Base-by-base conservation (phyloP, 202 grass and related monocot species). In the Panicum hallii region DNA sequence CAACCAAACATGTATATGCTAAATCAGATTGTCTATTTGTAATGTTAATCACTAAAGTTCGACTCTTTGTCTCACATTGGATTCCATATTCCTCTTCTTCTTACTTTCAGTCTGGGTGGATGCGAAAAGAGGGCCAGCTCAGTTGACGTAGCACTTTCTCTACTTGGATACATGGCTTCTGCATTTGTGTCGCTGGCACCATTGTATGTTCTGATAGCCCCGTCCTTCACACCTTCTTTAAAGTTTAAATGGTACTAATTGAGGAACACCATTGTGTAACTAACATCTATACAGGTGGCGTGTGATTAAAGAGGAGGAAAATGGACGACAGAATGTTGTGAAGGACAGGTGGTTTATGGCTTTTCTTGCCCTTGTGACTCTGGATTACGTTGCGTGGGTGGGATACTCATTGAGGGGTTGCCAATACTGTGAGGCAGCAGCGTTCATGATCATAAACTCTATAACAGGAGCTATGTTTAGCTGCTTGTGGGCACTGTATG, bases 281-380 rank as follows among this genome's bases (percentile, higher is more conserved):
- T 56, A n/a, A 56, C 7, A 56, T 3, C 6, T 56, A n/a, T 2
- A 56, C 54, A 56, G 6, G 54, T 3, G n/a, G 19, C 54, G 54
- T n/a, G 19, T n/a, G n/a, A 7, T 0, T 0, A 56, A n/a, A 7
- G 2, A n/a, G 7, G 2, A n/a, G 26, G 26, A 26, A 9, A 0
- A n/a, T 56, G 19, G 19, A 56, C 1, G 9, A 20, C 19, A 56
- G 0, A 56, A 56, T 56, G 1, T 3, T n/a, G 6, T 0, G 0
- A 56, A 56, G 54, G 7, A 56, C 54, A 7, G 5, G 19, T 63
- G 28, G 28, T 63, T 63, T 12, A 63, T 63, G 28, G 28, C 12
- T 6, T 63, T 63, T 12, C 61, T 63, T 30, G 26, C 4, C 11
- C 1, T 63, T 6, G 1, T 8, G 1, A 36, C 61, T 2, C 0